A percentile compares a stretch with the other conserved stretches of the same genome.
phyloP scores from a whole-genome alignment of 1,139 yeast genomes.

The Geotrichum klebahnii region DNA sequence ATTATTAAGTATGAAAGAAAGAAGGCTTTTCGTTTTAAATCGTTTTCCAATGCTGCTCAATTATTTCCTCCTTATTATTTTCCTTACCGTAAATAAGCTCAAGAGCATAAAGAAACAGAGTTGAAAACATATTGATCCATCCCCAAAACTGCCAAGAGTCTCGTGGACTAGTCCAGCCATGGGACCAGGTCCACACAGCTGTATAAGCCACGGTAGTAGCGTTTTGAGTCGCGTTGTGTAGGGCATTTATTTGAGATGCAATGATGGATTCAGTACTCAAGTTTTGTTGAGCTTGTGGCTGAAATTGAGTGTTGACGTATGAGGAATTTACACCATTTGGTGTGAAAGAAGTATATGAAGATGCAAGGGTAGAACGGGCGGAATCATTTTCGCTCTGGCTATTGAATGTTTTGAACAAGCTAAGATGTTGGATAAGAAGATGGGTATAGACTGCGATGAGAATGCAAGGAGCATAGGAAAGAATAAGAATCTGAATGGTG shows the following conservation, averaged over 20 bases:
- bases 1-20: neutral
- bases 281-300: neutral
- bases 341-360: neutral
- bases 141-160: conserved; percentile 85
- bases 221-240: neutral
- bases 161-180: conserved; percentile 25
- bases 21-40: neutral
- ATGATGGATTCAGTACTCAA: neutral
- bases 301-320: conserved; percentile 1
- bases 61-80: conserved; percentile 30
- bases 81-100: conserved; percentile 54
- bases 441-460: conserved; percentile 93
- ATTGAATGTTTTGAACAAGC: conserved; percentile 46
- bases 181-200: conserved; percentile 18
- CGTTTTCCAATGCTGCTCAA: conserved; percentile 22
- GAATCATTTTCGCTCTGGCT: conserved; percentile 1
- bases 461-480: conserved; percentile 88
- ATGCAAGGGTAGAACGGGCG: conserved; percentile 4
- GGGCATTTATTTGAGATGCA: neutral
- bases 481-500: conserved; percentile 48
- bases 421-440: conserved; percentile 82
- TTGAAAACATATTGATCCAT: conserved; percentile 84
- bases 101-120: conserved; percentile 68
- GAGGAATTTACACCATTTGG: neutral
- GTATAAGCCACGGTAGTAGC: neutral